These are phyloP conservation scores for Talinum fruticosum DNA, from an alignment of 148 eudicot genomes.

Conservation along the genomic window DNA sequence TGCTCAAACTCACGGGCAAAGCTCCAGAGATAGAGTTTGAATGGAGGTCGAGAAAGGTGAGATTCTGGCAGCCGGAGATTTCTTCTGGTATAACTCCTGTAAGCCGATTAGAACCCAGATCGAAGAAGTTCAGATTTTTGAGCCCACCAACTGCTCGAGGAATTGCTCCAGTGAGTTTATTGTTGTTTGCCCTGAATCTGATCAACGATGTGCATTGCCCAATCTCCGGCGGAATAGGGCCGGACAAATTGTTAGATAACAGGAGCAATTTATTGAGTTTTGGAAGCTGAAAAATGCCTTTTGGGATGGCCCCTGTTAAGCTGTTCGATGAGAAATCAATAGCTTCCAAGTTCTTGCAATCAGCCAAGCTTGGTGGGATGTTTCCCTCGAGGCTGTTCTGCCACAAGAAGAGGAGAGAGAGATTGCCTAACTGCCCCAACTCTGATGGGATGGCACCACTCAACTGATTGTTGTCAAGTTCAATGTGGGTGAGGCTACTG, in stretches of 20 bases:
- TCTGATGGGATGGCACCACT: constrained; percentile 68
- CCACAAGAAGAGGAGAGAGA: constrained; percentile 68
- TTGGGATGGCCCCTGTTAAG: constrained; percentile 68
- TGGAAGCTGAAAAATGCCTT: constrained; percentile 57
- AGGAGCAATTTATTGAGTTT: constrained; percentile 65
- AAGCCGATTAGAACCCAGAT: constrained; percentile 66
- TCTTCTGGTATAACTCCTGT: constrained; percentile 62
- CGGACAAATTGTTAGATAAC: constrained; percentile 72
- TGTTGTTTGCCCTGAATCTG: constrained; percentile 65
- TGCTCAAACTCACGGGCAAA: constrained; percentile 49
- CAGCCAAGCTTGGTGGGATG: constrained; percentile 54
- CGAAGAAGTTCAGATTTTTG: constrained; percentile 62
- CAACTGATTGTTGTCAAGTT: constrained; percentile 81
- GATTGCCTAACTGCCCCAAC: constrained; percentile 56
- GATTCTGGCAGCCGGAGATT: constrained; percentile 69
- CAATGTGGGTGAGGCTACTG: constrained; percentile 58
- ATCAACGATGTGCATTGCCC: constrained; percentile 71
- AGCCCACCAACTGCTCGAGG: constrained; percentile 71
- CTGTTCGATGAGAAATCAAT: constrained; percentile 67
- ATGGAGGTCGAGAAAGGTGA: constrained; percentile 79
- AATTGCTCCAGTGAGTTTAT: constrained; percentile 56
- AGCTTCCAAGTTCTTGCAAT: constrained; percentile 57
- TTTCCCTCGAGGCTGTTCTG: constrained; percentile 72
- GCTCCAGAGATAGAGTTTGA: constrained; percentile 64
- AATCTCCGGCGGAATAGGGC: constrained; percentile 56